Percentiles rank a stretch among this genome's conserved stretches.
Evolutionary conservation across 345 rosid species (phyloP).

Genomic region (Gossypium sturtianum): DNA sequence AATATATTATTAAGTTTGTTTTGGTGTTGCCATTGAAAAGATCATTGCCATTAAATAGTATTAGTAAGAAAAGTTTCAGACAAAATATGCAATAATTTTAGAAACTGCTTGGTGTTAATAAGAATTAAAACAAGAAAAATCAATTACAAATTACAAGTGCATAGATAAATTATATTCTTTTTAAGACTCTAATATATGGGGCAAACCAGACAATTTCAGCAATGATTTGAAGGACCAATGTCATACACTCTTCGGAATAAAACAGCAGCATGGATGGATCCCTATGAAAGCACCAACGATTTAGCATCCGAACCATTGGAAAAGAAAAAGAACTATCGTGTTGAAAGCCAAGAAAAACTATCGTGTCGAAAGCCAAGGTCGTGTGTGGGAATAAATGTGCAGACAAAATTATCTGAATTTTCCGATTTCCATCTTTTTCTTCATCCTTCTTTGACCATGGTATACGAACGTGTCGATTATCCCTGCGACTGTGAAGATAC

Average conservation of each 20-base stretch:
- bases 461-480: conserved; percentile 77
- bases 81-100: background rate
- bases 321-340: background rate
- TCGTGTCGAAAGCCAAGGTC: background rate
- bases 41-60: background rate
- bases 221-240: background rate
- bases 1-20: background rate
- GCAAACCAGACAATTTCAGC: background rate
- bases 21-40: background rate
- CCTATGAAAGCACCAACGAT: background rate
- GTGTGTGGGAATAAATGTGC: background rate
- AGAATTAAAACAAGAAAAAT: background rate
- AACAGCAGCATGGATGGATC: background rate
- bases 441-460: conserved; percentile 74
- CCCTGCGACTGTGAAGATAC: conserved; percentile 74
- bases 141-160: conserved; percentile 2
- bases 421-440: conserved; percentile 78
- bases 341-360: background rate
- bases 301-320: background rate
- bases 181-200: background rate
- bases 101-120: background rate
- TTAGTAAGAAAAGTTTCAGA: background rate
- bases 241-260: background rate
- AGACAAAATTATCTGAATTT: conserved; percentile 46
- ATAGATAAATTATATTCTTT: background rate